A percentile compares a stretch with the other conserved stretches of the same genome.
phyloP scores from a whole-genome alignment of 2,329 filamentous ascomycete genomes.

The Daldinia eschscholtzii region DNA sequence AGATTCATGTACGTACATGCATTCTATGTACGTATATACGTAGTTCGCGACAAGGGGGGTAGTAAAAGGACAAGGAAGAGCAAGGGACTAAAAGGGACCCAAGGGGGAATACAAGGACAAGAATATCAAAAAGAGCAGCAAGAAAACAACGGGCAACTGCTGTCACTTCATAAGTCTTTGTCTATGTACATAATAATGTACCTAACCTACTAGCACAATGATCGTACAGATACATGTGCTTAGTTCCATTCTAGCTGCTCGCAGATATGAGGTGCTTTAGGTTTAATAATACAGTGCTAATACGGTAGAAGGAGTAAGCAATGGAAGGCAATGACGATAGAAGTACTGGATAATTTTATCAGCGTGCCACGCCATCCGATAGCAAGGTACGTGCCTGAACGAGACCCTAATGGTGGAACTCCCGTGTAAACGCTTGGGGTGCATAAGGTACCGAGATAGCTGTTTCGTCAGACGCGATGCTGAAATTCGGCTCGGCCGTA shows the following conservation, averaged over 20 bases:
- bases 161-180: not conserved
- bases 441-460: constrained; percentile 43
- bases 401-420: constrained; percentile 9
- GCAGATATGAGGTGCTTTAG: not conserved
- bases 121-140: constrained; percentile 9
- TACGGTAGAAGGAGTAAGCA: constrained; percentile 46
- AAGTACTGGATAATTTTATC: constrained; percentile 34
- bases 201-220: too few species aligned
- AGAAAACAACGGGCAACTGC: constrained; percentile 20
- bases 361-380: constrained; percentile 44
- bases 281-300: not conserved
- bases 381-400: constrained; percentile 19
- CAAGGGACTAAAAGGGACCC: constrained; percentile 19
- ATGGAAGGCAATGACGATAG: constrained; percentile 42
- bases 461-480: constrained; percentile 26
- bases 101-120: constrained; percentile 10
- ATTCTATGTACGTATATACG: constrained; percentile 24
- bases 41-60: constrained; percentile 33
- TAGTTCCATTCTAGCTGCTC: not conserved
- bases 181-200: not conserved
- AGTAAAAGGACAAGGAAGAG: constrained; percentile 18
- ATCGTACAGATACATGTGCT: too few species aligned
- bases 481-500: constrained; percentile 39
- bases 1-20: constrained; percentile 25
- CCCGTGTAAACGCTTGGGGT: constrained; percentile 13